Percentiles rank a stretch among this genome's conserved stretches.
Conservation (phyloP, 352 stramenopile genomes). For the Phytophthora sansomeana region DNA sequence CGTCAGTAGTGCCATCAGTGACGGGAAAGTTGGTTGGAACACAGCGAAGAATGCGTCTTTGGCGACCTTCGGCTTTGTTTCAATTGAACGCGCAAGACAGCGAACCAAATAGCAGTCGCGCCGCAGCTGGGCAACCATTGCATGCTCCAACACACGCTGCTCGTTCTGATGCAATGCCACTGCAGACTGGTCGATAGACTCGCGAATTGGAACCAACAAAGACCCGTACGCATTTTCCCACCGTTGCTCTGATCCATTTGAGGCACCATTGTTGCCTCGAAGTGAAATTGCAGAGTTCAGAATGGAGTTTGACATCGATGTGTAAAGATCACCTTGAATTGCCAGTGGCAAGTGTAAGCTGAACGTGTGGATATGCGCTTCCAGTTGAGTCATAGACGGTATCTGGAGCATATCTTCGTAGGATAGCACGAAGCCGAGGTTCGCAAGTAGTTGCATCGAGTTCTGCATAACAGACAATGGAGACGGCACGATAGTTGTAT, state of each 20-base stretch:
- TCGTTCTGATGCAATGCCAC: conserved; percentile 77
- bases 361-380: conserved; percentile 78
- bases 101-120: conserved; percentile 79
- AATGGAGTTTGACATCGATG: conserved; percentile 82
- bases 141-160: conserved; percentile 66
- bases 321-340: conserved; percentile 84
- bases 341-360: conserved; percentile 69
- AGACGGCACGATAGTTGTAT: conserved; percentile 73
- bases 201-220: conserved; percentile 70
- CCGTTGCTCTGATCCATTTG: conserved; percentile 37
- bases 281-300: conserved; percentile 80
- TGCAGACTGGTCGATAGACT: conserved; percentile 77
- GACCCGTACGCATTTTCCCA: conserved; percentile 69
- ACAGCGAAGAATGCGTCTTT: conserved; percentile 79
- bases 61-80: conserved; percentile 78
- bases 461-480: conserved; percentile 71
- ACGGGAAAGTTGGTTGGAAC: conserved; percentile 65
- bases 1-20: conserved; percentile 67
- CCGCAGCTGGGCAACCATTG: conserved; percentile 72
- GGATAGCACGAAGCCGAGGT: conserved; percentile 68
- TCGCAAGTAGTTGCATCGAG: conserved; percentile 71
- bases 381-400: conserved; percentile 73
- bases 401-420: conserved; percentile 77
- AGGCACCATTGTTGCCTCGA: conserved; percentile 34
- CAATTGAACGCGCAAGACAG: conserved; percentile 69